These are phyloP conservation scores for Apiospora sp. DNA, from an alignment of 2,329 filamentous ascomycete species.

Conservation along the genomic window DNA sequence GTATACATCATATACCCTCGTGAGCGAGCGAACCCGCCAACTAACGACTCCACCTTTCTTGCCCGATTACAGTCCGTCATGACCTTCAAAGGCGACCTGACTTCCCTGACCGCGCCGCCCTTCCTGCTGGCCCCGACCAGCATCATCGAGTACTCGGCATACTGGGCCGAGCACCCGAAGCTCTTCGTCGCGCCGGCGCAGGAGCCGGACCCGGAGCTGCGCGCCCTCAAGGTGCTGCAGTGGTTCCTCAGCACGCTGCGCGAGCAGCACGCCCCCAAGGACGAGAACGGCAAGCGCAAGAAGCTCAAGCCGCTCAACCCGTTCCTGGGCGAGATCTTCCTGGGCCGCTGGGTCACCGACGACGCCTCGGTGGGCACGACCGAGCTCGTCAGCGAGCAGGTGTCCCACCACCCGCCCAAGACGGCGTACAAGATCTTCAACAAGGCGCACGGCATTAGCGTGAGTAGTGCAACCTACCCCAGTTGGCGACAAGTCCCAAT, in stretches of 20 bases:
- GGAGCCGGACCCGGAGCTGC: conserved; percentile 81
- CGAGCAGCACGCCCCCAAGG: conserved; percentile 79
- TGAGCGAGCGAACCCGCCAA: background rate
- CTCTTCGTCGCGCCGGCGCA: conserved; percentile 83
- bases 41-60: conserved; percentile 22
- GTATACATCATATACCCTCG: background rate
- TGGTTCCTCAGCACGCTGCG: conserved; percentile 96
- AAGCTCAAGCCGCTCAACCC: conserved; percentile 95
- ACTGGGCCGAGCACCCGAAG: conserved; percentile 81
- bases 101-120: conserved; percentile 80
- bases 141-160: conserved; percentile 81
- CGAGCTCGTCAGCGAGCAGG: conserved; percentile 90
- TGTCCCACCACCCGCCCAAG: conserved; percentile 91
- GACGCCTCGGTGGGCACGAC: conserved; percentile 79
- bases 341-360: conserved; percentile 79
- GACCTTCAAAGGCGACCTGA: conserved; percentile 83
- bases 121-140: conserved; percentile 84
- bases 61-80: conserved; percentile 67
- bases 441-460: conserved; percentile 74
- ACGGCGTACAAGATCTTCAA: conserved; percentile 96
- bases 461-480: conserved; percentile 24
- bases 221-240: conserved; percentile 87
- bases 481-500: background rate
- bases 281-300: conserved; percentile 85
- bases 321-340: conserved; percentile 92